These are phyloP conservation scores for Penicillium chermesinum DNA, from an alignment of 495 filamentous ascomycete species.

Conservation along the genomic window DNA sequence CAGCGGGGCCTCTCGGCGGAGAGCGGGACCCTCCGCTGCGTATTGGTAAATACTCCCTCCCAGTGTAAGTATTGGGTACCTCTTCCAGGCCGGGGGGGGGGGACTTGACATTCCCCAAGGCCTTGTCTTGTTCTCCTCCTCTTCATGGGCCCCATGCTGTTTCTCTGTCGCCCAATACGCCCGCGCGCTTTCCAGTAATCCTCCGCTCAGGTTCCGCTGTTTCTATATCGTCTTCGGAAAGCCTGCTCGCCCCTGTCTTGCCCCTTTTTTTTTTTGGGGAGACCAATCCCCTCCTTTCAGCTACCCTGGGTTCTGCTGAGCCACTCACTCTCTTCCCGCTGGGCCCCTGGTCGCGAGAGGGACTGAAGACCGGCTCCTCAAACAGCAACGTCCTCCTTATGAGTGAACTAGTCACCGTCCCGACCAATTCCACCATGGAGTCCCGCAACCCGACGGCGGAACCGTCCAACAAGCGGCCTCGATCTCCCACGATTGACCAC, in stretches of 20 bases:
- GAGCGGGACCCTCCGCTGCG: constrained; percentile 31
- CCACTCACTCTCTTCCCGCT: neutral
- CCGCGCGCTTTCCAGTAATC: constrained; percentile 6
- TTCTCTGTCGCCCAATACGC: neutral
- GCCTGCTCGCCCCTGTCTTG: neutral
- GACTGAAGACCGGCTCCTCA: neutral
- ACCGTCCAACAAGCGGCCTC: constrained; percentile 53
- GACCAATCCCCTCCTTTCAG: neutral
- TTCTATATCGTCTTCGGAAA: neutral
- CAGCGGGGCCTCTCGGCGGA: constrained; percentile 22
- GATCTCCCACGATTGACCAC: constrained; percentile 51
- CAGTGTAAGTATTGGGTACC: neutral
- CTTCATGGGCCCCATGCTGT: constrained; percentile 6
- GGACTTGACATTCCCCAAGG: neutral
- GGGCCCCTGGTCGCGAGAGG: neutral
- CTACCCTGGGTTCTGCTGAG: neutral
- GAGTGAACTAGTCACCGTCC: neutral
- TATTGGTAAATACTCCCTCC: neutral
- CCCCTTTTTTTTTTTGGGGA: neutral
- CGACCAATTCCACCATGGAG: constrained; percentile 31
- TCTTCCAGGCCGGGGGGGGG: neutral
- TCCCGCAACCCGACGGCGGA: constrained; percentile 33
- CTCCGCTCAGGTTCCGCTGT: constrained; percentile 7
- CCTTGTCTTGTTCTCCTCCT: neutral
- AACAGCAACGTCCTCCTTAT: too few relatives aligned